These are phyloP conservation scores for Phalaenopsis equestris DNA, from an alignment of 106 monocot species.

Conservation along the genomic window DNA sequence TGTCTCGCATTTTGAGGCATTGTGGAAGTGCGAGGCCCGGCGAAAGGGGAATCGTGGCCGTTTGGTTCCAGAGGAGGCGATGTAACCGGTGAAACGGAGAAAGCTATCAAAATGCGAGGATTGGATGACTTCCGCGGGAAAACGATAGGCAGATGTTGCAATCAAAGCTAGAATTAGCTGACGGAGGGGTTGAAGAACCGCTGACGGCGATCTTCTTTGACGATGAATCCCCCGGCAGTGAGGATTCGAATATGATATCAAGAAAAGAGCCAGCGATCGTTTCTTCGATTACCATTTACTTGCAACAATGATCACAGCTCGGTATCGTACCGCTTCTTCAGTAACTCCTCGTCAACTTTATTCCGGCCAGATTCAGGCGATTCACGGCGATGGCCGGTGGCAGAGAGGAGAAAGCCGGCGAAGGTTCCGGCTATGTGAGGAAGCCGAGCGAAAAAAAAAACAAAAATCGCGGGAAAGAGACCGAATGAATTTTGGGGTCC, in stretches of 20 bases:
- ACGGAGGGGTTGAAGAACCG: not conserved
- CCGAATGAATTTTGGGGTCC: no score
- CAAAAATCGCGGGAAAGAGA: no score
- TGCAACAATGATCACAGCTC: not conserved
- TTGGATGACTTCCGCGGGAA: constrained; percentile 87
- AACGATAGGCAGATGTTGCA: constrained; percentile 73
- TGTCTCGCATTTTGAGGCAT: constrained; percentile 55
- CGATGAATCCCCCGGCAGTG: not conserved
- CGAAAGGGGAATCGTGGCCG: constrained; percentile 28
- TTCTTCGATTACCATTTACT: constrained; percentile 9
- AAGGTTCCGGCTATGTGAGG: constrained; percentile 20
- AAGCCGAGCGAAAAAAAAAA: constrained; percentile 50
- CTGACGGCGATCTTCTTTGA: not conserved
- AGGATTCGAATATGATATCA: not conserved
- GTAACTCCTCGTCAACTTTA: no score
- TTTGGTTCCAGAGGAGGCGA: constrained; percentile 11
- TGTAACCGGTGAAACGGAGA: constrained; percentile 29
- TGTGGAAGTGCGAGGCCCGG: constrained; percentile 47
- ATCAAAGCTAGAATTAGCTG: constrained; percentile 24
- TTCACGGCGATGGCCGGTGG: no score
- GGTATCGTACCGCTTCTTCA: not conserved
- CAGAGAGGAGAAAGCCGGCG: no score
- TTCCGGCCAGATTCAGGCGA: no score
- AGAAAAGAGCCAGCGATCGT: not conserved
- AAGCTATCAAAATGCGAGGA: constrained; percentile 51